Conservation (phyloP, 768 basidiomycete species). For the Daedaleopsis sinensis region DNA sequence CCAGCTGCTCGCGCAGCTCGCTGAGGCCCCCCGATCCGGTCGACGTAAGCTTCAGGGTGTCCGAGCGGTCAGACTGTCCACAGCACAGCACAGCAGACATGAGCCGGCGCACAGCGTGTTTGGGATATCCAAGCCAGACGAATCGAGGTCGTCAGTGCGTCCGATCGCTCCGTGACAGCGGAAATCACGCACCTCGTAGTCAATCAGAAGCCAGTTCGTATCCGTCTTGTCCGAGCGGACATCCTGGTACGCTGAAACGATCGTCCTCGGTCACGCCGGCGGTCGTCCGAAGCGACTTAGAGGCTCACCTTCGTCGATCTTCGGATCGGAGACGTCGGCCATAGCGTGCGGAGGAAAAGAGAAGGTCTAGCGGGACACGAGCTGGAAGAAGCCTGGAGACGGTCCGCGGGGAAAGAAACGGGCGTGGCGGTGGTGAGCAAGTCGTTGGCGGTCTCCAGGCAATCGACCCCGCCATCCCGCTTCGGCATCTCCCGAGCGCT, state of each 20-base stretch:
- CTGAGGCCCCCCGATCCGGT: conserved; percentile 81
- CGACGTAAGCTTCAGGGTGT: conserved; percentile 76
- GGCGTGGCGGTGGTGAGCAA: not conserved
- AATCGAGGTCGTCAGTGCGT: conserved; percentile 1
- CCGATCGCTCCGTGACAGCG: not conserved
- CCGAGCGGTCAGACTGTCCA: conserved; percentile 68
- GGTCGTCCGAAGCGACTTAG: conserved; percentile 14
- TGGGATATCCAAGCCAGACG: no score
- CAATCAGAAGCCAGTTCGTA: conserved; percentile 88
- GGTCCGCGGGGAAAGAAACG: not conserved
- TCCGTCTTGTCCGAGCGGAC: conserved; percentile 85
- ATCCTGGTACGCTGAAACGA: conserved; percentile 75
- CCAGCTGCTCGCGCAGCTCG: conserved; percentile 73
- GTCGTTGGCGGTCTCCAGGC: not conserved
- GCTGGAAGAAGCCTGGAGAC: not conserved
- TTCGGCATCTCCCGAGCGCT: conserved; percentile 1
- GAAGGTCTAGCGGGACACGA: not conserved
- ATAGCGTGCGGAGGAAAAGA: conserved; percentile 38
- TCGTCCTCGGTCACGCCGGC: conserved; percentile 25
- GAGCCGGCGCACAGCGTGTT: not conserved
- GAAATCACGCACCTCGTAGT: conserved; percentile 68
- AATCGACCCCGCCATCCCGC: not conserved
- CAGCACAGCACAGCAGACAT: not conserved
- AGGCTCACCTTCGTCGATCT: conserved; percentile 69
- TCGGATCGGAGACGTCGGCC: conserved; percentile 80